Conservation (phyloP, 306 rosid species). For the Erythrophleum fordii region DNA sequence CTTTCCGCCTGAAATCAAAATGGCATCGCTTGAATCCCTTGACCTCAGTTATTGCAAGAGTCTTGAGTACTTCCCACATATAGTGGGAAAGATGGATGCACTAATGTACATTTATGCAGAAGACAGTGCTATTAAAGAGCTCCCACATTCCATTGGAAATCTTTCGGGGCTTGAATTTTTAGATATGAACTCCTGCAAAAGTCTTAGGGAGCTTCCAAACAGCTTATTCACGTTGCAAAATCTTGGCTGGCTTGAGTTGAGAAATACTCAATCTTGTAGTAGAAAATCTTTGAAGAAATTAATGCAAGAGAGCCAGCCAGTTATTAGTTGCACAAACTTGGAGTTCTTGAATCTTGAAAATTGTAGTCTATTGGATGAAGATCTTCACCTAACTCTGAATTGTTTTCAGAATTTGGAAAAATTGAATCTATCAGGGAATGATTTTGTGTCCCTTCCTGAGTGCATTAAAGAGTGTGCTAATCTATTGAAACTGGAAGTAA, state of each 20-base stretch:
- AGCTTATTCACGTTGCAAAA: not conserved
- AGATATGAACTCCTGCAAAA: fast-evolving
- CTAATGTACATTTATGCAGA: not conserved
- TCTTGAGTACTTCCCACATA: slow-evolving; percentile 25
- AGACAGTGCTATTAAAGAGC: not conserved
- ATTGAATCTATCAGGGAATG: not conserved
- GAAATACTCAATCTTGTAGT: not conserved
- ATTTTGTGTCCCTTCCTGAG: not conserved
- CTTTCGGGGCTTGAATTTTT: not conserved
- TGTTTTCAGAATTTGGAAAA: slow-evolving; percentile 3
- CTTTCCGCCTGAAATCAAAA: not conserved
- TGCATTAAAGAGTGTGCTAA: slow-evolving; percentile 19
- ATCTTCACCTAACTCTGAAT: not conserved
- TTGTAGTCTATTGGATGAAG: slow-evolving; percentile 28
- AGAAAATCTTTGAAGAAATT: not conserved
- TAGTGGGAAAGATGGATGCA: slow-evolving; percentile 11
- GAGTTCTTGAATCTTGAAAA: not conserved
- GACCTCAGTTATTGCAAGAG: not conserved
- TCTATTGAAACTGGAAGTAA: not conserved
- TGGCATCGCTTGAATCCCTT: slow-evolving; percentile 23
- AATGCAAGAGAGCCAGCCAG: not conserved
- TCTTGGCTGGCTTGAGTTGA: not conserved
- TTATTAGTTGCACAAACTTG: not conserved
- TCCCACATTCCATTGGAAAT: slow-evolving; percentile 29
- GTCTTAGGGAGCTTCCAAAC: slow-evolving; percentile 11